These are phyloP conservation scores for Alternaria arborescens DNA, from an alignment of 2,329 filamentous ascomycete genomes.

Conservation along the genomic window DNA sequence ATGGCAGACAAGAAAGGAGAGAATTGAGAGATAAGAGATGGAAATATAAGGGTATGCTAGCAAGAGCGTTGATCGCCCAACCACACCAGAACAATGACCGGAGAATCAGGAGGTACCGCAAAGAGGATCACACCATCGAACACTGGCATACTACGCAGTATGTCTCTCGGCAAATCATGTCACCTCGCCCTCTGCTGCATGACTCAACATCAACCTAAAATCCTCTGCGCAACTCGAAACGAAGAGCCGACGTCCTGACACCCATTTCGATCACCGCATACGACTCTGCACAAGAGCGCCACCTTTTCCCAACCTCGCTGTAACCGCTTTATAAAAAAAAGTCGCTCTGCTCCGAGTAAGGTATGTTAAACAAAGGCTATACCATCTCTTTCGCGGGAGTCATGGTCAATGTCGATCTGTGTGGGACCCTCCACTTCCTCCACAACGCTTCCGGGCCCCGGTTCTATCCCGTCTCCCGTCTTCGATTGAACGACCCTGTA, in stretches of 20 bases:
- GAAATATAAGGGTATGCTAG: not conserved
- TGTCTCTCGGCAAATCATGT: not conserved
- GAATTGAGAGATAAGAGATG: not conserved
- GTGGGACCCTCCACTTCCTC: not conserved
- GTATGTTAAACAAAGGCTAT: not conserved
- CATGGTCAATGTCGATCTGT: conserved; percentile 5
- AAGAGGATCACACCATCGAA: not conserved
- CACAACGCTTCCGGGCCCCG: not conserved
- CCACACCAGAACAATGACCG: not conserved
- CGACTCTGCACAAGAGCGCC: not conserved
- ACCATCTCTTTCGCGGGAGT: not conserved
- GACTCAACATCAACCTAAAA: not conserved
- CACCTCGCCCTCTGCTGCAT: not conserved
- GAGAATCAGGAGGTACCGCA: no score
- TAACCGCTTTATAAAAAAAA: not conserved
- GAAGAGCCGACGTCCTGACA: not conserved
- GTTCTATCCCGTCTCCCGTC: not conserved
- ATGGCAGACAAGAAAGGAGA: not conserved
- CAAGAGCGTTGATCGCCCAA: not conserved
- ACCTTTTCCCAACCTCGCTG: not conserved
- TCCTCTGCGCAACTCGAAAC: not conserved
- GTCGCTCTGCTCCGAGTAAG: not conserved
- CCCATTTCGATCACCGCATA: not conserved
- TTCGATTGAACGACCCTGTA: conserved; percentile 1
- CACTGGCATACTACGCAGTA: not conserved